Conservation (phyloP, 495 filamentous ascomycete species). For the Xylaria bambusicola region DNA sequence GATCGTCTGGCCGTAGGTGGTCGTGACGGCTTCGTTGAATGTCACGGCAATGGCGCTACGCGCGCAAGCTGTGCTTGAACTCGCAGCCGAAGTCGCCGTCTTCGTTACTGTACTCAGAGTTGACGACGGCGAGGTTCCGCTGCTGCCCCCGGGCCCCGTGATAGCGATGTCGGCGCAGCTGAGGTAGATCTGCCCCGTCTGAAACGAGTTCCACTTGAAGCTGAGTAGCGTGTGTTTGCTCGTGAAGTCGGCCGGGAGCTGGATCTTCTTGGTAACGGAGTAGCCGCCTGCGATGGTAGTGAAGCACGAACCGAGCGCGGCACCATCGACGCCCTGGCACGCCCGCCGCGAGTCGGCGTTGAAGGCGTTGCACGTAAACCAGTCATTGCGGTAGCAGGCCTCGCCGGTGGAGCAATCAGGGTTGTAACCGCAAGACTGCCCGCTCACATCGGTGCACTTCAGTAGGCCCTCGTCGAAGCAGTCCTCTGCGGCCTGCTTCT, state of each 20-base stretch:
- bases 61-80: neutral
- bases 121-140: conserved; percentile 23
- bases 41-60: conserved; percentile 39
- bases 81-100: conserved; percentile 9
- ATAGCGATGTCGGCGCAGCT: conserved; percentile 58
- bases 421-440: conserved; percentile 55
- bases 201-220: conserved; percentile 60
- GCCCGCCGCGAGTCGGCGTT: conserved; percentile 30
- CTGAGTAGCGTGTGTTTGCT: conserved; percentile 54
- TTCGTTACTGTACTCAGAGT: conserved; percentile 31
- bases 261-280: conserved; percentile 57
- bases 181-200: conserved; percentile 59
- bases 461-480: conserved; percentile 55
- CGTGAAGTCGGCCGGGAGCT: conserved; percentile 46
- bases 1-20: conserved; percentile 53
- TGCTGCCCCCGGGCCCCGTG: conserved; percentile 8
- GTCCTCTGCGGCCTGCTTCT: conserved; percentile 58
- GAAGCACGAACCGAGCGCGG: conserved; percentile 47
- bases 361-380: conserved; percentile 59
- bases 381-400: conserved; percentile 56
- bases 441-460: conserved; percentile 53
- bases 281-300: conserved; percentile 58
- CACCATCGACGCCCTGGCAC: conserved; percentile 55
- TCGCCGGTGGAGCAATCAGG: conserved; percentile 51
- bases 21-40: conserved; percentile 54